A percentile compares a stretch with the other conserved stretches of the same genome.
Evolutionary conservation across 2,329 filamentous ascomycete genomes (phyloP).

Genomic region (Chaetomium olivaceum): DNA sequence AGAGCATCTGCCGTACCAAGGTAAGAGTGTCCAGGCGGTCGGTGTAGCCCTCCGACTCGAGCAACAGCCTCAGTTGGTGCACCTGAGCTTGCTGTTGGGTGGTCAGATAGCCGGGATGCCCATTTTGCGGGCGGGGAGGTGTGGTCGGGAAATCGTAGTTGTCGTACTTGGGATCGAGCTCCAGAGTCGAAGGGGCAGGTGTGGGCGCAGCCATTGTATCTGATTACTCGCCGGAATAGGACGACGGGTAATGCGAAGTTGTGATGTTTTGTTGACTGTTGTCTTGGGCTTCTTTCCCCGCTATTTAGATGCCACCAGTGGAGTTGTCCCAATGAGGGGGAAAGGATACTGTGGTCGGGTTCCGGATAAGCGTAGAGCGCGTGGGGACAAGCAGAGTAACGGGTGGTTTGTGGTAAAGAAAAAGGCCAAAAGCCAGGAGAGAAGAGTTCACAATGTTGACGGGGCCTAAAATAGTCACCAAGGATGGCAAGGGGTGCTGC

Average conservation of each 20-base stretch:
- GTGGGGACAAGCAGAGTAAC: constrained; percentile 5
- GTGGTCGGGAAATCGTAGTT: constrained; percentile 89
- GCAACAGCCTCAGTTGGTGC: constrained; percentile 76
- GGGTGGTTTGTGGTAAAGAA: constrained; percentile 15
- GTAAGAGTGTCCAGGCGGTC: constrained; percentile 90
- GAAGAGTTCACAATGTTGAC: constrained; percentile 7
- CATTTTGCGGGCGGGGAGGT: constrained; percentile 66
- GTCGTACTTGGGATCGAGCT: constrained; percentile 88
- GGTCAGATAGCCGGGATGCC: constrained; percentile 87
- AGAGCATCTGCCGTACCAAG: constrained; percentile 57
- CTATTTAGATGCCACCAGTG: not conserved
- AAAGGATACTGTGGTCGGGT: not conserved
- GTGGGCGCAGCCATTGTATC: constrained; percentile 22
- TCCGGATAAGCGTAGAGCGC: not conserved
- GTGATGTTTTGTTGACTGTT: not conserved
- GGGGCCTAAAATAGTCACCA: constrained; percentile 23
- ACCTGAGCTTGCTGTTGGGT: constrained; percentile 87
- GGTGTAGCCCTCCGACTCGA: constrained; percentile 80
- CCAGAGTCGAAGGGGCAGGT: constrained; percentile 41
- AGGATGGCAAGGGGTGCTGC: constrained; percentile 11
- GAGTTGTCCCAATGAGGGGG: constrained; percentile 1
- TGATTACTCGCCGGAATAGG: not conserved
- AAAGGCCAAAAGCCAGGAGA: not conserved
- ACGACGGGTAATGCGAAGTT: not conserved
- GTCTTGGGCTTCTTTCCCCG: constrained; percentile 2